phyloP scores from a whole-genome alignment of 164 flowering plant species.

The Brasenia schreberi region DNA sequence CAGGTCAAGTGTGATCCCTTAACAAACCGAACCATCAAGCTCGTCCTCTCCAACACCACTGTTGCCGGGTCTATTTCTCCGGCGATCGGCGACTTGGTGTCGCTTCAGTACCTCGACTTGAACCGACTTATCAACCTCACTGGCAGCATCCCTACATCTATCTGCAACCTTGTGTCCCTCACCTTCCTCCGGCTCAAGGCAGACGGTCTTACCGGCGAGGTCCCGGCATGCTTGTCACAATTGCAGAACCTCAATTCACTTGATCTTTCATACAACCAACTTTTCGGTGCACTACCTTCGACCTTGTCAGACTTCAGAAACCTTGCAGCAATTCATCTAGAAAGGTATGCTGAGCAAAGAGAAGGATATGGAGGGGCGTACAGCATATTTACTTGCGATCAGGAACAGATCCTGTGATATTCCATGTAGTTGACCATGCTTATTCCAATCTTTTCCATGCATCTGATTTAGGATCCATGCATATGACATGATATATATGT shows the following conservation, averaged over 20 bases:
- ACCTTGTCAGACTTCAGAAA: no score
- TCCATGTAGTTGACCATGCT: no score
- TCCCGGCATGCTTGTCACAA: slow-evolving; percentile 39
- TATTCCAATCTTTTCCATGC: no score
- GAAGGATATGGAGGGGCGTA: no score
- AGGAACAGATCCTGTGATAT: no score
- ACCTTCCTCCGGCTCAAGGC: slow-evolving; percentile 42
- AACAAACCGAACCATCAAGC: slow-evolving; percentile 1
- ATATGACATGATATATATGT: no score
- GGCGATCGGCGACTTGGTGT: slow-evolving; percentile 17
- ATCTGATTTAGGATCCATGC: no score
- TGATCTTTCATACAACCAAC: slow-evolving; percentile 61
- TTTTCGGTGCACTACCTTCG: slow-evolving; percentile 23
- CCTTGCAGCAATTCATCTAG: no score
- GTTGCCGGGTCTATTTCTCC: slow-evolving; percentile 51
- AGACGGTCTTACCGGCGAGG: slow-evolving; percentile 41
- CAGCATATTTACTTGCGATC: no score
- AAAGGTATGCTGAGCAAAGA: no score
- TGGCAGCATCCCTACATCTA: slow-evolving; percentile 41
- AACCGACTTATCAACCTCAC: slow-evolving; percentile 37
- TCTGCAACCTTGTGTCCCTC: slow-evolving; percentile 24
- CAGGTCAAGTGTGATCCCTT: no score
- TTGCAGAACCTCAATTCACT: slow-evolving; percentile 53
- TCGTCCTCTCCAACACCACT: slow-evolving; percentile 41
- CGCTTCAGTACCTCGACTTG: slow-evolving; percentile 39